Base-by-base conservation (phyloP, 305 asterid genomes). In the Fraxinus angustifolia region DNA sequence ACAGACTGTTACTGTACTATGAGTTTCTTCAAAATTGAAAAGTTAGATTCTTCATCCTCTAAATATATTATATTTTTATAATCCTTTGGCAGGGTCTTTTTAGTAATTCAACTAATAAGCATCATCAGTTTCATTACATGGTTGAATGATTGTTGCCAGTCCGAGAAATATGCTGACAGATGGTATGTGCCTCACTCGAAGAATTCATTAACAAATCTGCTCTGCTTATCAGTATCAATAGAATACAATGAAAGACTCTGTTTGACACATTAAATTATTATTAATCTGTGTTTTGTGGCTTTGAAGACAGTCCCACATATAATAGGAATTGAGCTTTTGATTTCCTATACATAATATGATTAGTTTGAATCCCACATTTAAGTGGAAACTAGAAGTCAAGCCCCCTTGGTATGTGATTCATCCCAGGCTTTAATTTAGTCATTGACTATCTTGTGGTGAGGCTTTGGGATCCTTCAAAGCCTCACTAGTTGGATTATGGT, bases 71-170 rank as follows among this genome's bases (percentile, higher is more conserved):
- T 8, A 23, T 21, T 76, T 70, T 72, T 28, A 14, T 58, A 42
- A 76, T 80, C 40, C 77, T 45, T 86, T 45, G 83, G 81, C 89
- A 87, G 92, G 82, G 90, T 89, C 3, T 89, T 89, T 82, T 79
- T 89, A 60, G 83, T 89, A 50, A 89, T 89, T 83, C 92, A 89
- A 85, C 84, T 89, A 7, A 33, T 89, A 26, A 89, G 92, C 65
- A 81, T 89, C 76, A 89, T 89, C 83, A 87, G 92, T 80, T 89
- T 89, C 83, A 89, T 89, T 71, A 87, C 90, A 36, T 89, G 92
- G 92, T 80, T 86, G 40, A 86, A 87, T 16, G 90, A 87, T 65
- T 84, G 87, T 68, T 86, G 89, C 79, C 86, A 79, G 12, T 89
- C 92, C 8, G 86, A 87, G 42, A 83, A 87, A 58, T 33, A 80